Evolutionary conservation across 2,329 filamentous ascomycete species (phyloP).

Genomic region (Alternaria novae-zelandiae): DNA sequence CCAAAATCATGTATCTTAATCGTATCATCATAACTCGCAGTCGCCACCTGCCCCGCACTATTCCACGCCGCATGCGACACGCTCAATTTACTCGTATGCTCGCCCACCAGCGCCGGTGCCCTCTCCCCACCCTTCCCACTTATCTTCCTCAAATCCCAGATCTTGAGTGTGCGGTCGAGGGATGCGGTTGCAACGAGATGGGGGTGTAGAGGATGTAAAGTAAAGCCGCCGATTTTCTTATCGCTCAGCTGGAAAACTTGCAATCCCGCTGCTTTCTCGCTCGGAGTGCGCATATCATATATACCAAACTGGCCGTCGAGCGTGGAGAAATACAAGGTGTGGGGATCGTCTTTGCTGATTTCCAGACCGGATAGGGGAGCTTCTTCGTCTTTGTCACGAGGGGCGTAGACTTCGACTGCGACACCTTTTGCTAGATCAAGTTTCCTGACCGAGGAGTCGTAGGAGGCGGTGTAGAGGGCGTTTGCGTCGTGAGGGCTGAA

Average conservation of each 20-base stretch:
- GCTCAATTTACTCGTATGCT: conserved; percentile 81
- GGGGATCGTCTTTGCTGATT: conserved; percentile 72
- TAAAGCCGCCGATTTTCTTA: conserved; percentile 96
- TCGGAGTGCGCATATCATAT: conserved; percentile 73
- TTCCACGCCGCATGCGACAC: conserved; percentile 95
- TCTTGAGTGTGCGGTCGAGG: conserved; percentile 83
- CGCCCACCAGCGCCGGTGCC: conserved; percentile 74
- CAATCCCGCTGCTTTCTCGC: conserved; percentile 55
- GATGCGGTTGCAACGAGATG: conserved; percentile 89
- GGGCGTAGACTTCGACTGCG: conserved; percentile 82
- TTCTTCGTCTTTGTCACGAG: conserved; percentile 71
- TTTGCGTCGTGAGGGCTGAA: conserved; percentile 77
- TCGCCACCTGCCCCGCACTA: conserved; percentile 81
- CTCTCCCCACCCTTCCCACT: conserved; percentile 65
- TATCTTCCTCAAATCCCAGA: conserved; percentile 91
- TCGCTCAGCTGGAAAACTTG: conserved; percentile 80
- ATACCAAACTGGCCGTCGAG: conserved; percentile 80
- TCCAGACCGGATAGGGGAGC: conserved; percentile 85
- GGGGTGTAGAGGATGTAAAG: conserved; percentile 77
- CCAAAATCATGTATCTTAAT: conserved; percentile 88
- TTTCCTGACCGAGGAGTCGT: conserved; percentile 72
- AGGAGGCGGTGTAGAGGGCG: conserved; percentile 82
- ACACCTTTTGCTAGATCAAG: conserved; percentile 82
- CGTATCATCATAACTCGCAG: conserved; percentile 92
- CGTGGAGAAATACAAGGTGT: conserved; percentile 85